Evolutionary conservation across 345 rosid genomes (phyloP), one percentile per base, ranked within the genome.

Genomic region (Populus tremula): DNA sequence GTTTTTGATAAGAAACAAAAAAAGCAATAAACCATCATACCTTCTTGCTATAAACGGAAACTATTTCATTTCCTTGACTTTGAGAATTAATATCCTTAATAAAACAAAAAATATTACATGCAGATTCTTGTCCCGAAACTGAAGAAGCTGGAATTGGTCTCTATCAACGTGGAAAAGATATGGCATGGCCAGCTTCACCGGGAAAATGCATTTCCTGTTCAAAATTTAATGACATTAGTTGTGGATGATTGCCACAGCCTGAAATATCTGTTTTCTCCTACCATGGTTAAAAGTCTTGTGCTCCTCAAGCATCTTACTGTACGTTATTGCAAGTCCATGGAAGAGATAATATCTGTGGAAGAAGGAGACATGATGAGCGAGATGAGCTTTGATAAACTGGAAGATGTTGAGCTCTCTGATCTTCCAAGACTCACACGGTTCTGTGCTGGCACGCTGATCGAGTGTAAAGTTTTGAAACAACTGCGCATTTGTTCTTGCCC

Each of bases 351-450:
- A 11, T 2, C 8, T 0, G 6, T n/a, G 17, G 43, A 35, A 35
- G 66, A 6, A 18, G 79, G 36, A 29, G 65, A 39, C 23, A 18
- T 0, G 7, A 41, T 3, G 67, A 54, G 31, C 0, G 21, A 43
- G 3, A 36, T 29, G 25, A 5, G 27, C 10, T 84, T 84, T 5
- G 78, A 67, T 33, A 73, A 72, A 12, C 63, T 81, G 13, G 59
- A 12, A 20, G 0, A 0, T 0, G 0, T 81, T 1, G 0, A 0
- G 0, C 70, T 84, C 8, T 0, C 3, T 0, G 1, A 2, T 11
- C 84, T 84, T 53, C 80, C 75, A 4, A 64, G 78, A 47, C 76
- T 81, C 25, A 1, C 6, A 27, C 35, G 36, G n/a, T 77, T 80
- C 38, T 54, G 67, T 62, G 5, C 0, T 20, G 71, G 80, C 5